These are phyloP conservation scores for Nannochloropsis oceanica DNA, from an alignment of 108 stramenopile genomes.

Conservation along the genomic window DNA sequence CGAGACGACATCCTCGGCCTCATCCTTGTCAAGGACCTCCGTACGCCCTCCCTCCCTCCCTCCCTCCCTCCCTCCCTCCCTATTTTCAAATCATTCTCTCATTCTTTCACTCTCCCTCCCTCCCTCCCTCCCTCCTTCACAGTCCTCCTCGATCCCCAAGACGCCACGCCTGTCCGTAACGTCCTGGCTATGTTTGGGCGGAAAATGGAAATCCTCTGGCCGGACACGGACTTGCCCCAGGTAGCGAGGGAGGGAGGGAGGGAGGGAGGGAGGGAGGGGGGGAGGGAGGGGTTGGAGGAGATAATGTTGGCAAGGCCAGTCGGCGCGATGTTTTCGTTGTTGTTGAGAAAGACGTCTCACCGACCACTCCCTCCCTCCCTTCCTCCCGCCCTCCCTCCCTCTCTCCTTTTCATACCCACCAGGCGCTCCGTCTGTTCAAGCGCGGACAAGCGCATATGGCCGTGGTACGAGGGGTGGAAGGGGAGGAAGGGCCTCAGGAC, in stretches of 20 bases:
- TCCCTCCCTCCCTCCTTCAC: not conserved
- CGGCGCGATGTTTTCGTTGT: too few relatives aligned
- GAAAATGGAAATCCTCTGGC: not conserved
- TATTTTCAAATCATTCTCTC: too few relatives aligned
- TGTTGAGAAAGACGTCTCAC: too few relatives aligned
- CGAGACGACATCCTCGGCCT: conserved; percentile 77
- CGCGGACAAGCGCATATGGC: too few relatives aligned
- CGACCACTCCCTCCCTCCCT: too few relatives aligned
- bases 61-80: too few relatives aligned
- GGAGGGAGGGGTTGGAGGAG: not conserved
- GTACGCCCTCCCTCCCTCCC: too few relatives aligned
- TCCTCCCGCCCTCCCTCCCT: not conserved
- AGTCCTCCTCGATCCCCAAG: conserved; percentile 93
- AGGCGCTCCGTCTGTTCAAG: conserved; percentile 61
- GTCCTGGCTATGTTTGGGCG: conserved; percentile 89
- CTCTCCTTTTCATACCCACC: conserved; percentile 51
- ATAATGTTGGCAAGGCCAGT: too few relatives aligned
- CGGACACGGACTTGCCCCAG: not conserved
- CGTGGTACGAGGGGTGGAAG: too few relatives aligned
- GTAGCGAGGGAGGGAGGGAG: not conserved
- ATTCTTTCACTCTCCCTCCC: too few relatives aligned
- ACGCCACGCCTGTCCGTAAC: conserved; percentile 65
- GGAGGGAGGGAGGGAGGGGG: not conserved
- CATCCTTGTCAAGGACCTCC: conserved; percentile 91
- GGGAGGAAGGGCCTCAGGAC: conserved; percentile 41